Conservation (phyloP, 306 rosid genomes). For the Myrica gale region DNA sequence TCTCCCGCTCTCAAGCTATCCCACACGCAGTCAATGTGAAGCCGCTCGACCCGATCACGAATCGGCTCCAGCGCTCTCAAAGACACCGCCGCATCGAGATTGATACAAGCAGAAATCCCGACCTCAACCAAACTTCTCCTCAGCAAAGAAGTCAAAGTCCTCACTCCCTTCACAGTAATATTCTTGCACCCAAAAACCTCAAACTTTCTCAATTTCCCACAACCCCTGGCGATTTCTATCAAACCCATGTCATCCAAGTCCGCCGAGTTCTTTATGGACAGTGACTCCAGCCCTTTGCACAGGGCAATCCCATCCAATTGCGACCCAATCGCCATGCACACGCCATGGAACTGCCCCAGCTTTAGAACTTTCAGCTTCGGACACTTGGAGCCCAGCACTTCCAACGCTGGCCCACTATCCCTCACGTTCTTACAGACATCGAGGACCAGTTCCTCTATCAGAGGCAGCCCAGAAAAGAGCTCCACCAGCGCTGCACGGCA, state of each 20-base stretch:
- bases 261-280: constrained; percentile 58
- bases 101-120: constrained; percentile 62
- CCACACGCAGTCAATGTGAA: constrained; percentile 90
- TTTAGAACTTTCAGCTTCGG: constrained; percentile 58
- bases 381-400: constrained; percentile 61
- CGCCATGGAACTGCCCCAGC: constrained; percentile 79
- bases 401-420: constrained; percentile 68
- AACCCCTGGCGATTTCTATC: constrained; percentile 87
- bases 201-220: constrained; percentile 57
- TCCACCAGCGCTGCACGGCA: constrained; percentile 50
- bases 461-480: constrained; percentile 66
- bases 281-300: constrained; percentile 67
- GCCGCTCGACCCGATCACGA: constrained; percentile 57
- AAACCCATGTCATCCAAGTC: constrained; percentile 88
- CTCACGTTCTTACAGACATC: constrained; percentile 79
- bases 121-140: constrained; percentile 55
- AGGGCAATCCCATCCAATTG: constrained; percentile 77
- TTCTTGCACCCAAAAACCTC: constrained; percentile 70
- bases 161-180: constrained; percentile 62
- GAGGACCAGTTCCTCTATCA: constrained; percentile 72
- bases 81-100: constrained; percentile 53
- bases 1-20: constrained; percentile 28
- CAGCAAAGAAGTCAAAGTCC: constrained; percentile 68
- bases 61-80: constrained; percentile 72
- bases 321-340: constrained; percentile 71